Conservation (phyloP, 306 rosid species). For the Notholithocarpus densiflorus region DNA sequence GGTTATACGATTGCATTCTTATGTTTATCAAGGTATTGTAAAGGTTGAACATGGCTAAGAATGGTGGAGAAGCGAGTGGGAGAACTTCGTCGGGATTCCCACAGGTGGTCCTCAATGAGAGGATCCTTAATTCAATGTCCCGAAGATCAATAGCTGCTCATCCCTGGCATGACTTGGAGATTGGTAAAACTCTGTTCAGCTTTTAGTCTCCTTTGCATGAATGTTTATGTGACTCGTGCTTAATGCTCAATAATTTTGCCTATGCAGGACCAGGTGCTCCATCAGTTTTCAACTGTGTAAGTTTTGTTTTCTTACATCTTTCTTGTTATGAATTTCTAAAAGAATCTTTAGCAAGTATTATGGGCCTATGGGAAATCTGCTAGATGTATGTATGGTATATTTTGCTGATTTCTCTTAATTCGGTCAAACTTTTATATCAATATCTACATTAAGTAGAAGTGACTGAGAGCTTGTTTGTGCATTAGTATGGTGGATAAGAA, state of each 20-base stretch:
- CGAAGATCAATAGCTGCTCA: constrained; percentile 93
- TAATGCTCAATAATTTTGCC: constrained; percentile 20
- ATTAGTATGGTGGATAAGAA: not conserved
- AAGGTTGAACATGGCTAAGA: constrained; percentile 54
- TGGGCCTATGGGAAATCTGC: constrained; percentile 2
- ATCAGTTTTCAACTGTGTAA: constrained; percentile 81
- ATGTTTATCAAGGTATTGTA: constrained; percentile 20
- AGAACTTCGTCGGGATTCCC: constrained; percentile 24
- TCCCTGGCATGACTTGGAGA: constrained; percentile 98
- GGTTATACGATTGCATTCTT: not conserved
- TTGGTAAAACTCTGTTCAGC: constrained; percentile 40
- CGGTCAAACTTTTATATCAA: not conserved
- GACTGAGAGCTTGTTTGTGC: not conserved
- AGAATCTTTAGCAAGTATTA: not conserved
- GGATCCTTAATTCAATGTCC: constrained; percentile 82
- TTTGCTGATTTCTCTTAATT: not conserved
- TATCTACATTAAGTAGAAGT: not conserved
- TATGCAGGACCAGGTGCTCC: constrained; percentile 97
- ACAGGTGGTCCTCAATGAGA: constrained; percentile 63
- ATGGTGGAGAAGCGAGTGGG: constrained; percentile 41
- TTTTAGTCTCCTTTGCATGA: not conserved
- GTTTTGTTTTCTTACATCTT: constrained; percentile 18
- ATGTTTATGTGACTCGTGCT: not conserved
- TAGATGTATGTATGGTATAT: not conserved
- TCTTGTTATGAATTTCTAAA: not conserved